Base-by-base conservation (phyloP, 2,329 filamentous ascomycete species). In the Mariannaea sp. region DNA sequence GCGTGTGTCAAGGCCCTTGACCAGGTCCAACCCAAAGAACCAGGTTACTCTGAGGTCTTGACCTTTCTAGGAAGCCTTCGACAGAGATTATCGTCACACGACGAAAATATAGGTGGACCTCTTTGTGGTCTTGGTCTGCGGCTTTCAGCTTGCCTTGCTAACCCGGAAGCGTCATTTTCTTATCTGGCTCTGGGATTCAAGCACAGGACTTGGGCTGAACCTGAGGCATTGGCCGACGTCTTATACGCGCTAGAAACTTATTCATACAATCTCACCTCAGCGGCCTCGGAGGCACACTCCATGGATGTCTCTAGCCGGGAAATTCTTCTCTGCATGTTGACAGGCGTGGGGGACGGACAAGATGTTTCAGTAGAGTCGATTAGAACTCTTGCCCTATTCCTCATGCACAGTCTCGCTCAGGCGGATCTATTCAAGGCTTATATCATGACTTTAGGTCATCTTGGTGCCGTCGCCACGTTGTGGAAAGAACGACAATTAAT, bases 61-160 rank as follows among this genome's bases (percentile, higher is more conserved):
- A 55, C 64, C 1, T 70, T 79, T 43, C 58, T 80, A 19, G 75
- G 77, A 47, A 76, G 77, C 55, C 48, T 79, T 12, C 59, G 66
- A 20, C 64, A 73, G 36, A 69, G 67, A 36, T 60, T 76, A 8
- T 60, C 67, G 3, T 53, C 55, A 7, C 51, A 62, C 16, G 57
- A 53, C 5, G 43, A 58, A 6, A 50, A 59, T 19, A 38, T 74
- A 5, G 63, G 70, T 10, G 36, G 56, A 0, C 39, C 64, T 2
- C 55, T 77, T 7, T 65, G 67, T 35, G 62, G 64, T 13, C 49
- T 70, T 24, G 71, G 64, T 1, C 53, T 74, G 43, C 57, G 52
- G 42, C 53, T 71, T 30, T 71, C 73, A 17, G 68, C 69, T 22
- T 52, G 64, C 24, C 53, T 65, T 14, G 63, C 59, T 38, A 57